These are phyloP conservation scores for Cystofilobasidium bisporidii DNA, from an alignment of 768 basidiomycete species.

Conservation along the genomic window DNA sequence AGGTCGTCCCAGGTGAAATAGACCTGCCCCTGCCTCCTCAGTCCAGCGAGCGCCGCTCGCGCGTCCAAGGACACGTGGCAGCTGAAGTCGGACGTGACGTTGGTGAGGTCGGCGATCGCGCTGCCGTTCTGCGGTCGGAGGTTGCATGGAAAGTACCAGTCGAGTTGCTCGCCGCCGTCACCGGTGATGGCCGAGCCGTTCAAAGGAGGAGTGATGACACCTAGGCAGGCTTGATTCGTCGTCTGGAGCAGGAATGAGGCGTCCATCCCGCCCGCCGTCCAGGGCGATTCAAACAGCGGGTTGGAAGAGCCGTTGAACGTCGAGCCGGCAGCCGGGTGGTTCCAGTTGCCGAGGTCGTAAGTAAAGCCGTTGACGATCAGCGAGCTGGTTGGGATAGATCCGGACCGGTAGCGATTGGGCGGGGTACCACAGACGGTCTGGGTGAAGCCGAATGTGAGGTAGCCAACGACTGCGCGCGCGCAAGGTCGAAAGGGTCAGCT, in stretches of 20 bases:
- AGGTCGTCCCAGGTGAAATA: conserved; percentile 91
- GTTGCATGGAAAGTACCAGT: conserved; percentile 99
- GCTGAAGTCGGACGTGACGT: conserved; percentile 46
- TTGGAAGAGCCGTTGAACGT: conserved; percentile 69
- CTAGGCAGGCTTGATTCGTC: conserved; percentile 70
- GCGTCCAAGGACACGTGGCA: conserved; percentile 63
- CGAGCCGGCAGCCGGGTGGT: conserved; percentile 57
- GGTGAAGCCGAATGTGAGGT: conserved; percentile 97
- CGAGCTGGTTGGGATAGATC: conserved; percentile 62
- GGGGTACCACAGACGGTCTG: conserved; percentile 83
- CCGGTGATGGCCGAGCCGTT: conserved; percentile 43
- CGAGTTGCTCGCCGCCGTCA: conserved; percentile 42
- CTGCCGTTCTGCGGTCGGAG: conserved; percentile 64
- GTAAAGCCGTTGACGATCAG: conserved; percentile 90
- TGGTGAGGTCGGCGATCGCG: conserved; percentile 53
- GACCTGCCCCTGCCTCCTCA: conserved; percentile 56
- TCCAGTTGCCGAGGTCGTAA: conserved; percentile 80
- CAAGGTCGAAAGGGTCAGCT: conserved; percentile 33
- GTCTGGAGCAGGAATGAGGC: conserved; percentile 92
- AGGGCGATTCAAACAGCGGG: conserved; percentile 67
- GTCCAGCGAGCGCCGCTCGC: conserved; percentile 44
- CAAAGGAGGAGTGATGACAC: conserved; percentile 48
- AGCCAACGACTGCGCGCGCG: conserved; percentile 91
- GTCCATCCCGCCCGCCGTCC: conserved; percentile 75
- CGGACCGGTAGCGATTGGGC: conserved; percentile 69